These are phyloP conservation scores for Ormosia semicastrata DNA, from an alignment of 306 rosid genomes.

Conservation along the genomic window DNA sequence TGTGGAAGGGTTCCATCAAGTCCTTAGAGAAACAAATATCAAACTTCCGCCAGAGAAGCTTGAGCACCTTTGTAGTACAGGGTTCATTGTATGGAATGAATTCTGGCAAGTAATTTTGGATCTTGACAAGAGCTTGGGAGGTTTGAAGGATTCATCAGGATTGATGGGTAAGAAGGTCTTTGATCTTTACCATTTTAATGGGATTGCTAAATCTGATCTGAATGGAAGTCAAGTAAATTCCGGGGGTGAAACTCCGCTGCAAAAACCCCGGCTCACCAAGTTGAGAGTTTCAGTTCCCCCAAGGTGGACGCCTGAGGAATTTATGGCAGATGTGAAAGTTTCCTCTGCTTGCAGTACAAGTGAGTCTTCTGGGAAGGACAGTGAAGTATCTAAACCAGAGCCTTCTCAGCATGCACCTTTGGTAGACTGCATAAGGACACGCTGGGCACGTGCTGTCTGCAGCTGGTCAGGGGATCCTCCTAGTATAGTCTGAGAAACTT, in stretches of 20 bases:
- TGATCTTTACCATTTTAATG: slow-evolving; percentile 90
- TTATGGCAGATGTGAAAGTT: slow-evolving; percentile 75
- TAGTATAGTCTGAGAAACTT: slow-evolving; percentile 71
- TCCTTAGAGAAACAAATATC: slow-evolving; percentile 64
- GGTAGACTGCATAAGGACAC: slow-evolving; percentile 93
- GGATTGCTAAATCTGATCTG: slow-evolving; percentile 93
- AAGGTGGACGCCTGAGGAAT: slow-evolving; percentile 97
- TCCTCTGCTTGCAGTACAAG: slow-evolving; percentile 55
- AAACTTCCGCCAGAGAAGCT: slow-evolving; percentile 68
- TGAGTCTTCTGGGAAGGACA: slow-evolving; percentile 56
- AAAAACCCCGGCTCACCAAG: slow-evolving; percentile 88
- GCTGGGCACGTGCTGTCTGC: slow-evolving; percentile 91
- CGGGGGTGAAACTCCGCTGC: slow-evolving; percentile 78
- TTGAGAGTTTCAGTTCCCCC: slow-evolving; percentile 94
- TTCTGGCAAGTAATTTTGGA: slow-evolving; percentile 96
- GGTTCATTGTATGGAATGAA: slow-evolving; percentile 96
- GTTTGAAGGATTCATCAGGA: slow-evolving; percentile 92
- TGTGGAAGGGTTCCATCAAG: slow-evolving; percentile 88
- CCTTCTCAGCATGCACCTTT: slow-evolving; percentile 90
- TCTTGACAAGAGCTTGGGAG: slow-evolving; percentile 83
- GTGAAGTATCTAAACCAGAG: slow-evolving; percentile 72
- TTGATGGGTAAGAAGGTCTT: slow-evolving; percentile 95
- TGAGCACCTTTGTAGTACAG: slow-evolving; percentile 76
- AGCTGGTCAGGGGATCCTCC: slow-evolving; percentile 93
- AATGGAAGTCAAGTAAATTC: slow-evolving; percentile 63